phyloP scores from a whole-genome alignment of 495 filamentous ascomycete genomes.

The Astrocystis sublimbata region DNA sequence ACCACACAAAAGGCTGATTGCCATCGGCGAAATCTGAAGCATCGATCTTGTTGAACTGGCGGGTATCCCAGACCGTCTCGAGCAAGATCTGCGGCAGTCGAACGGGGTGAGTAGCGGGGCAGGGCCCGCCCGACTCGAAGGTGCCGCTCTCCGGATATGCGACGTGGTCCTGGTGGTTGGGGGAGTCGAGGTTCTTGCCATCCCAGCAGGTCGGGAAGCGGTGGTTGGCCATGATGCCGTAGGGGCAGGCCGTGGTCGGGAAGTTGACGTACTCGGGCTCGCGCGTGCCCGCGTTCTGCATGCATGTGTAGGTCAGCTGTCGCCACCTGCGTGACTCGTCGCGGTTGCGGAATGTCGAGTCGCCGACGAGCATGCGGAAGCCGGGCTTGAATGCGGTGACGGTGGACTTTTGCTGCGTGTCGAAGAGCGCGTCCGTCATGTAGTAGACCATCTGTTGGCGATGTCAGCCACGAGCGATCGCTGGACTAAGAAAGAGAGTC shows the following conservation, averaged over 20 bases:
- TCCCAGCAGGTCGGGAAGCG: conserved; percentile 38
- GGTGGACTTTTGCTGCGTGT: conserved; percentile 44
- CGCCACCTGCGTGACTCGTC: conserved; percentile 38
- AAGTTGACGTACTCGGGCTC: conserved; percentile 36
- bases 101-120: conserved; percentile 36
- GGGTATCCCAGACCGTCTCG: conserved; percentile 41
- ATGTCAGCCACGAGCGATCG: too few relatives aligned
- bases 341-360: conserved; percentile 31
- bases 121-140: conserved; percentile 39
- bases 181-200: conserved; percentile 38
- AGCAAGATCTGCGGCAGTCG: conserved; percentile 38
- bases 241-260: conserved; percentile 35
- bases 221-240: conserved; percentile 43
- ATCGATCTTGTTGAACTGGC: conserved; percentile 38
- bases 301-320: conserved; percentile 45
- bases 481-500: too few relatives aligned
- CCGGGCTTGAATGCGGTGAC: conserved; percentile 52
- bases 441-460: conserved; percentile 46
- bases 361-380: conserved; percentile 47
- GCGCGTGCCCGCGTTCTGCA: conserved; percentile 34
- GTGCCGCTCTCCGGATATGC: conserved; percentile 42
- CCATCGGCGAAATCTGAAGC: conserved; percentile 44
- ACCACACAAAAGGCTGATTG: conserved; percentile 49
- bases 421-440: conserved; percentile 50
- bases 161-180: conserved; percentile 44